Conservation (phyloP, 371 early-diverging fungal species). For the Synchytrium microbalum region DNA sequence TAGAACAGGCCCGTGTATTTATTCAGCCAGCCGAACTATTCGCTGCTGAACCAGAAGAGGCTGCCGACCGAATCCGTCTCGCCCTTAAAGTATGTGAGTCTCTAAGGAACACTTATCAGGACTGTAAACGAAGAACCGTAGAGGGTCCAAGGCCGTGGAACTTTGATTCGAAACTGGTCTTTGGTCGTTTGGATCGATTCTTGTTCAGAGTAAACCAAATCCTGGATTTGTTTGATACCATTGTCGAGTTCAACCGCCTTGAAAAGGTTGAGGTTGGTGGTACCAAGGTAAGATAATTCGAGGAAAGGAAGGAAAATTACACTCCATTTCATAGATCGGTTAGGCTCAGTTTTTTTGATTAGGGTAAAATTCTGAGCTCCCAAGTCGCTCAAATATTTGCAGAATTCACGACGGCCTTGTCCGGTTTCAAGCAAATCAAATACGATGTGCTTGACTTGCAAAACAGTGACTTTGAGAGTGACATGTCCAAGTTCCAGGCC, state of each 20-base stretch:
- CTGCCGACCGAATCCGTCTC: conserved; percentile 38
- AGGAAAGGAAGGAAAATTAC: conserved; percentile 1
- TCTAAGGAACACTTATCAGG: conserved; percentile 39
- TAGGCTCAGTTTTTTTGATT: not conserved
- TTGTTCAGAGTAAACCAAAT: conserved; percentile 39
- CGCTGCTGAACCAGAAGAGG: conserved; percentile 48
- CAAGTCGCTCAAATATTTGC: conserved; percentile 48
- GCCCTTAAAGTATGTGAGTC: conserved; percentile 36
- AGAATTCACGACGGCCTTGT: conserved; percentile 42
- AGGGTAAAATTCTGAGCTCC: conserved; percentile 52
- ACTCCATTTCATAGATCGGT: not conserved
- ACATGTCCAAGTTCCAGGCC: conserved; percentile 37
- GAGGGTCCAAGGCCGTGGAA: conserved; percentile 39
- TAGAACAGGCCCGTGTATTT: conserved; percentile 45
- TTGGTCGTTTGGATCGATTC: conserved; percentile 42
- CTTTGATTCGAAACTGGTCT: conserved; percentile 45
- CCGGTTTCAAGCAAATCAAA: conserved; percentile 43
- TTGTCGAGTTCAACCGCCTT: conserved; percentile 52
- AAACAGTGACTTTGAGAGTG: conserved; percentile 36
- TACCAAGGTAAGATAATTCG: conserved; percentile 39
- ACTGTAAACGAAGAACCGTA: conserved; percentile 28
- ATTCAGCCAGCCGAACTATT: conserved; percentile 48
- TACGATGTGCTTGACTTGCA: conserved; percentile 45
- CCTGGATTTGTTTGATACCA: conserved; percentile 47
- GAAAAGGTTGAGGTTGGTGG: conserved; percentile 59